phyloP scores from a whole-genome alignment of 176 grass and related monocot genomes.

The Lolium rigidum region DNA sequence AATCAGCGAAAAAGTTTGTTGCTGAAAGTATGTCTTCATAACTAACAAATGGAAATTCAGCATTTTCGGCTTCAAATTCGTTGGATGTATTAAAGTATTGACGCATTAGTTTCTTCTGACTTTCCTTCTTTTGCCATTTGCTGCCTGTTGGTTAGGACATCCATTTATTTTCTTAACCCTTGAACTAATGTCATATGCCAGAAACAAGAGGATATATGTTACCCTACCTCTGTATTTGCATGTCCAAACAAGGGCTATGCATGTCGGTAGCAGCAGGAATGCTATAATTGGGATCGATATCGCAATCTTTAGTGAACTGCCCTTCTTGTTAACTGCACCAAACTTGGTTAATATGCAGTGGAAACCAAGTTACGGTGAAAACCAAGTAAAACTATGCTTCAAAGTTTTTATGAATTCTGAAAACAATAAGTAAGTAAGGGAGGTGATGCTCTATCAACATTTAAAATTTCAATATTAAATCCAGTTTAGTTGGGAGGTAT shows the following conservation, averaged over 20 bases:
- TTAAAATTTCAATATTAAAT: too few species aligned
- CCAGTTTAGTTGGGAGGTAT: too few species aligned
- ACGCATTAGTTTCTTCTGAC: background rate
- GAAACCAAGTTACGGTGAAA: too few species aligned
- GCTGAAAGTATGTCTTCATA: constrained; percentile 35
- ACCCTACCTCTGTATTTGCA: constrained; percentile 31
- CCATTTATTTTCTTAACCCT: background rate
- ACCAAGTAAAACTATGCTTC: too few species aligned
- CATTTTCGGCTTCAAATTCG: background rate
- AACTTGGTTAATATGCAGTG: too few species aligned
- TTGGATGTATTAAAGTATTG: background rate
- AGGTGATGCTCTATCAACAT: too few species aligned
- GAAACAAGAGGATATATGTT: background rate
- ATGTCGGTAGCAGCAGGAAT: background rate
- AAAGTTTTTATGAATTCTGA: too few species aligned
- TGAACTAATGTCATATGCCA: accelerated
- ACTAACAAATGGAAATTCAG: constrained; percentile 29
- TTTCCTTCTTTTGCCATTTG: background rate
- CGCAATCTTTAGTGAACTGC: background rate
- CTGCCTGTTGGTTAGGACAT: background rate
- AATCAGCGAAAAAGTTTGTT: constrained; percentile 45
- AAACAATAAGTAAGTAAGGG: too few species aligned
- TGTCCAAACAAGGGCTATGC: background rate
- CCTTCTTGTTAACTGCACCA: constrained; percentile 21
- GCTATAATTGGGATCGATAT: background rate